Evolutionary conservation across 2,329 filamentous ascomycete genomes (phyloP).

Genomic region (Epichloe amarillans): DNA sequence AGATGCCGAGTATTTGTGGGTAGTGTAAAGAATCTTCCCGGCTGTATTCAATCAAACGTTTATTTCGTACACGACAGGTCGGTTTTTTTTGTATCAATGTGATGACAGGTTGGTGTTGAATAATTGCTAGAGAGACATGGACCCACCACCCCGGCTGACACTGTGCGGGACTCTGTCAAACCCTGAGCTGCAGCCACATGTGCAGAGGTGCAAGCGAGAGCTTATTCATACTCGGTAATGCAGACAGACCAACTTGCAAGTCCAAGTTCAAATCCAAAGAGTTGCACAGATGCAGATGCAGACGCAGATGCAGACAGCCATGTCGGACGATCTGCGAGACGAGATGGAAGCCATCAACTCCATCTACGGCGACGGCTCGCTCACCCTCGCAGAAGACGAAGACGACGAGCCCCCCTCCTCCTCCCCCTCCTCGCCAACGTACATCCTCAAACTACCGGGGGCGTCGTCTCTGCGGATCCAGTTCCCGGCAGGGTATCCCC

Average conservation of each 20-base stretch:
- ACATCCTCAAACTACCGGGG: constrained; percentile 55
- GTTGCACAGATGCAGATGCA: too few relatives aligned
- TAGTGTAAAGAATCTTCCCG: constrained; percentile 1
- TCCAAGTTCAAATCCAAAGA: too few relatives aligned
- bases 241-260: too few relatives aligned
- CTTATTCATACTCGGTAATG: too few relatives aligned
- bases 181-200: too few relatives aligned
- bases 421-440: constrained; percentile 18
- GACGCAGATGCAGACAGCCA: constrained; percentile 12
- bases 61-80: neutral
- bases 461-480: constrained; percentile 46
- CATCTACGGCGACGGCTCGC: constrained; percentile 61
- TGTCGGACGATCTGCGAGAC: constrained; percentile 52
- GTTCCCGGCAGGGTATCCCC: constrained; percentile 65
- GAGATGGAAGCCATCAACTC: constrained; percentile 75
- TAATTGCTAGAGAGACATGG: neutral
- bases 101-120: too few relatives aligned
- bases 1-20: constrained; percentile 6
- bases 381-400: constrained; percentile 28
- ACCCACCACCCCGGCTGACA: neutral
- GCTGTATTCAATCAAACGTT: neutral
- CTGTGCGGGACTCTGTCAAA: neutral
- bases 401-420: constrained; percentile 13
- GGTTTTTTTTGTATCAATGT: too few relatives aligned
- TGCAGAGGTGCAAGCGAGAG: too few relatives aligned